Evolutionary conservation across 176 grass and related monocot species (phyloP).

Genomic region (Eragrostis curvula): DNA sequence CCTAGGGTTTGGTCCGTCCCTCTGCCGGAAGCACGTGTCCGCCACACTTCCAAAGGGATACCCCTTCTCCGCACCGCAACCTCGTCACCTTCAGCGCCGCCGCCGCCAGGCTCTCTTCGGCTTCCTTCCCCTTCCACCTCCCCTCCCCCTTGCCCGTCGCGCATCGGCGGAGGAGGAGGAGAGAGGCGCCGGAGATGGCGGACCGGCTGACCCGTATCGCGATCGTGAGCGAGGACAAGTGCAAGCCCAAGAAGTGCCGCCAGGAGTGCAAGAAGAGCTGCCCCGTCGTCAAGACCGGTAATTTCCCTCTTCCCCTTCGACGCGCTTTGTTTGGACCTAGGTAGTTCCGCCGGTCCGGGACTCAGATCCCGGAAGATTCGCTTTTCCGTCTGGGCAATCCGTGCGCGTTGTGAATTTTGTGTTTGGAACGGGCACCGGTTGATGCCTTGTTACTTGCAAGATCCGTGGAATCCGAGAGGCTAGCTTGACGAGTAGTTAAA

Average conservation of each 20-base stretch:
- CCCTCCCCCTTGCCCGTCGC: constrained; percentile 4
- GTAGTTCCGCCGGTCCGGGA: background rate
- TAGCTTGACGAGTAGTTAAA: background rate
- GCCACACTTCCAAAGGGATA: constrained; percentile 38
- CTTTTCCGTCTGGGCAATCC: background rate
- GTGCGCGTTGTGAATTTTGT: background rate
- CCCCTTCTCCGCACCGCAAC: background rate
- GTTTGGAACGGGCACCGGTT: background rate
- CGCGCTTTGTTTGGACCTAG: background rate
- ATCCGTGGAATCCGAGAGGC: constrained; percentile 11
- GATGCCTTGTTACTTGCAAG: constrained; percentile 17
- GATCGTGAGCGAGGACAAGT: constrained; percentile 87
- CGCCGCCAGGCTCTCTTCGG: constrained; percentile 30
- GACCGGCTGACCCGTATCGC: constrained; percentile 91
- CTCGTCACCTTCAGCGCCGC: constrained; percentile 26
- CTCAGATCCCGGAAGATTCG: background rate
- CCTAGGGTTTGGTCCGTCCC: constrained; percentile 43
- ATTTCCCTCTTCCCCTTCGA: background rate
- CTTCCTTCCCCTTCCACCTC: background rate
- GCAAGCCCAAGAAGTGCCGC: constrained; percentile 97
- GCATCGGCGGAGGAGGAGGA: background rate
- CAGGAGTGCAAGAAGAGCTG: constrained; percentile 99
- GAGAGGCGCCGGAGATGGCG: constrained; percentile 51
- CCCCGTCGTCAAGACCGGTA: constrained; percentile 96
- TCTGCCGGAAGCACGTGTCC: constrained; percentile 38